These are phyloP conservation scores for Sporisorium exsertum DNA, from an alignment of 1,284 basidiomycete genomes.

Conservation along the genomic window DNA sequence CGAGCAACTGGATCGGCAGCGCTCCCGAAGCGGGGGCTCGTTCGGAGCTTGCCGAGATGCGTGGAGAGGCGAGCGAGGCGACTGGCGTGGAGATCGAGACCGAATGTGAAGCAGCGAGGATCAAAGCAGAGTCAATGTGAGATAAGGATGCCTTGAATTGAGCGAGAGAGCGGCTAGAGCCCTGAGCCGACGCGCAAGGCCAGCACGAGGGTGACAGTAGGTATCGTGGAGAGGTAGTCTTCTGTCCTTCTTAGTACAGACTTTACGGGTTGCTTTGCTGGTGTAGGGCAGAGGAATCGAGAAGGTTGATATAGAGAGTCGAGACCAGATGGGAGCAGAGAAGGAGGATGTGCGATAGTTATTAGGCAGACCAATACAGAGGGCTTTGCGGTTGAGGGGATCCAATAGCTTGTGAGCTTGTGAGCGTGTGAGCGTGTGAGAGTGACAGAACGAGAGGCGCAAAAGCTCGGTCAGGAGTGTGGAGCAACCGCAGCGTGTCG, in stretches of 20 bases:
- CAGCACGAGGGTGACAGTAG: constrained; percentile 3
- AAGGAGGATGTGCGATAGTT: background rate
- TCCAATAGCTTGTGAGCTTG: too few species aligned
- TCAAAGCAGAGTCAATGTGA: background rate
- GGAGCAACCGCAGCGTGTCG: too few species aligned
- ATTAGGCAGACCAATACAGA: too few species aligned
- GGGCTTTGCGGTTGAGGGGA: too few species aligned
- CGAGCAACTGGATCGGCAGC: background rate
- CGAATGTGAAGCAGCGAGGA: background rate
- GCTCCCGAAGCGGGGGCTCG: background rate
- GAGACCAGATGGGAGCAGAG: background rate
- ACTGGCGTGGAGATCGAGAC: background rate
- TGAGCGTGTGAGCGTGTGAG: too few species aligned
- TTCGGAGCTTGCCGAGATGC: background rate
- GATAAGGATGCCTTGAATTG: background rate
- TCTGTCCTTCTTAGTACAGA: background rate
- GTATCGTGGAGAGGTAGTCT: background rate
- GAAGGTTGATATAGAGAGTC: constrained; percentile 2
- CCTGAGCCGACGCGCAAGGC: background rate
- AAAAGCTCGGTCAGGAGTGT: background rate
- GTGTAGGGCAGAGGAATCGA: background rate
- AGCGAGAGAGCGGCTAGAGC: background rate
- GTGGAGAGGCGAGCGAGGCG: background rate
- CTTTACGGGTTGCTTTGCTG: background rate
- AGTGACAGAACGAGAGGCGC: too few species aligned